phyloP scores from a whole-genome alignment of 257 asterid genomes.

The Solanum paucissectum region DNA sequence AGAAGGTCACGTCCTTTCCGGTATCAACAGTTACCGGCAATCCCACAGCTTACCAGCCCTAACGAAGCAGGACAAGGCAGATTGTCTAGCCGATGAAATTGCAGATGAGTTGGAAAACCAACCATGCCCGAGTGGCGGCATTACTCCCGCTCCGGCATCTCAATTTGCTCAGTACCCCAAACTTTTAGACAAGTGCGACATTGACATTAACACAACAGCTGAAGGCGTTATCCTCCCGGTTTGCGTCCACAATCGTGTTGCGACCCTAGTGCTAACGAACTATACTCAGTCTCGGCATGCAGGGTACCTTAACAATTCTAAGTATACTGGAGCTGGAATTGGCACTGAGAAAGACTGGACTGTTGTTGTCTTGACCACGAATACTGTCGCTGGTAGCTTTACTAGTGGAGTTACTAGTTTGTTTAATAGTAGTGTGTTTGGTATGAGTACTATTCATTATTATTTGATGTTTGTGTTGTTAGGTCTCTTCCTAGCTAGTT shows the following conservation, averaged over 20 bases:
- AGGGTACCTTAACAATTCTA: slow-evolving; percentile 35
- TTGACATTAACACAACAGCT: slow-evolving; percentile 39
- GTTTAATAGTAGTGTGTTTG: not conserved
- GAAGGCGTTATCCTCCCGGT: slow-evolving; percentile 67
- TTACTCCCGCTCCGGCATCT: slow-evolving; percentile 8
- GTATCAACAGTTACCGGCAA: slow-evolving; percentile 67
- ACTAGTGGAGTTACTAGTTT: slow-evolving; percentile 12
- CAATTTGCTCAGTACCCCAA: slow-evolving; percentile 31
- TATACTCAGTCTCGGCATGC: slow-evolving; percentile 51
- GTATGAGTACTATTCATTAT: not conserved
- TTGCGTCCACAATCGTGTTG: slow-evolving; percentile 49
- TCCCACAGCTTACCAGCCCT: slow-evolving; percentile 25
- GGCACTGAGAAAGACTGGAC: slow-evolving; percentile 77
- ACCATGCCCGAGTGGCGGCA: slow-evolving; percentile 23
- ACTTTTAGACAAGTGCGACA: slow-evolving; percentile 38
- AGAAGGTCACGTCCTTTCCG: slow-evolving; percentile 44
- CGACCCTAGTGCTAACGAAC: slow-evolving; percentile 67
- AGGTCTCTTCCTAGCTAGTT: slow-evolving; percentile 1
- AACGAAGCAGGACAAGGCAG: slow-evolving; percentile 47
- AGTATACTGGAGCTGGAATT: slow-evolving; percentile 54
- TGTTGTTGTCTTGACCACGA: slow-evolving; percentile 52
- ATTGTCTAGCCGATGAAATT: slow-evolving; percentile 48
- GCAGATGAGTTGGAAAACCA: slow-evolving; percentile 38
- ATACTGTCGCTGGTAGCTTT: slow-evolving; percentile 50
- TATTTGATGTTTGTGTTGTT: not conserved